phyloP scores from a whole-genome alignment of 164 flowering plant genomes.

The Vitis labrusca region DNA sequence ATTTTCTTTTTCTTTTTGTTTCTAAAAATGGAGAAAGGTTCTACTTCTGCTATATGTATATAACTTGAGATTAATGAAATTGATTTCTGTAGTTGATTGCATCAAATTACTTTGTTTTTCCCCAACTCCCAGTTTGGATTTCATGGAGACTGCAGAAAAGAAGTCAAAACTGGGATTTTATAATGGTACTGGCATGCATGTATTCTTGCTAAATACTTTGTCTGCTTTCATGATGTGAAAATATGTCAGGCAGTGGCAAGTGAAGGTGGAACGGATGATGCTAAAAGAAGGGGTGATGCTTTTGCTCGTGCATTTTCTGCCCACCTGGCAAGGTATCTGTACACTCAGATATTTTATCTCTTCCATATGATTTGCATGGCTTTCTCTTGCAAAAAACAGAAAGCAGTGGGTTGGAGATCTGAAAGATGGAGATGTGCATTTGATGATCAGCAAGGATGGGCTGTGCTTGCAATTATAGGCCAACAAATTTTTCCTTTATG shows the following conservation, averaged over 20 bases:
- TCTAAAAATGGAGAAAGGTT: no score
- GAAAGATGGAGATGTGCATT: background rate
- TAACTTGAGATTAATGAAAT: no score
- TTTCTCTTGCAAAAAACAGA: background rate
- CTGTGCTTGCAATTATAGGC: no score
- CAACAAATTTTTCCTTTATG: no score
- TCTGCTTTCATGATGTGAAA: constrained; percentile 5
- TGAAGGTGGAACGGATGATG: constrained; percentile 99
- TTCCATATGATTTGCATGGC: background rate
- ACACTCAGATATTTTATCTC: background rate
- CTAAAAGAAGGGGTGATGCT: constrained; percentile 97
- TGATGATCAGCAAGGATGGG: background rate
- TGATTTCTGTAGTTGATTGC: no score
- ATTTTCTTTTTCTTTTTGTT: no score
- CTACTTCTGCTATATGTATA: no score
- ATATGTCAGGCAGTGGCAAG: constrained; percentile 89
- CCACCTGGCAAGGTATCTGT: constrained; percentile 75
- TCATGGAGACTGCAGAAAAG: no score
- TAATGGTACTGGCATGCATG: no score
- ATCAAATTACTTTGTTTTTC: no score
- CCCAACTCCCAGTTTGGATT: no score
- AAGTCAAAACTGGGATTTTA: no score
- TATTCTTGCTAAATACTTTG: background rate
- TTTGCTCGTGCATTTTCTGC: constrained; percentile 99
- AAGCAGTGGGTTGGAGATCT: constrained; percentile 1